Evolutionary conservation across 306 rosid genomes (phyloP).

Genomic region (Vicia faba): DNA sequence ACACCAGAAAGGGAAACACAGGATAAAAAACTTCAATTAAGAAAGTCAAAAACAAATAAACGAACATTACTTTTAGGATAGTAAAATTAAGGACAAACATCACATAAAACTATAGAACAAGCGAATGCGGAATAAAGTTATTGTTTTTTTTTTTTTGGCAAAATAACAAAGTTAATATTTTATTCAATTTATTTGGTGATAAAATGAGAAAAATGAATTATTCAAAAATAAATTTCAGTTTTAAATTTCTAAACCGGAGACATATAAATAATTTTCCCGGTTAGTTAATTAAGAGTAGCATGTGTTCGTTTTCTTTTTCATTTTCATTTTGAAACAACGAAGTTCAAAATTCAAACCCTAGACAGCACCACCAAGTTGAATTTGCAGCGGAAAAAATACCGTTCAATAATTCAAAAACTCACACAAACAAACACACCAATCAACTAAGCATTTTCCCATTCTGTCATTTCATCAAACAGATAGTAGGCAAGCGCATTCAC

Average conservation of each 20-base stretch:
- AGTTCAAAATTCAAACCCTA: slow-evolving; percentile 34
- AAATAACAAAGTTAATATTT: too few species aligned
- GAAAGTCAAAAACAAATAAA: too few species aligned
- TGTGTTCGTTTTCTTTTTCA: neutral
- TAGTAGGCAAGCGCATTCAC: neutral
- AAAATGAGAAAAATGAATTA: too few species aligned
- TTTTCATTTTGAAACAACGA: neutral
- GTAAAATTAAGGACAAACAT: too few species aligned
- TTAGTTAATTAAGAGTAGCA: neutral
- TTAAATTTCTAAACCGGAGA: neutral
- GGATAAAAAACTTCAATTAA: too few species aligned
- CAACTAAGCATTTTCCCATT: slow-evolving; percentile 27
- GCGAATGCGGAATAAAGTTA: too few species aligned
- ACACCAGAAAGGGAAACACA: too few species aligned
- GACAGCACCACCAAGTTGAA: neutral
- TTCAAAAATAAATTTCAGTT: neutral
- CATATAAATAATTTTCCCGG: slow-evolving; percentile 12
- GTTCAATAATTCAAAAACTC: neutral
- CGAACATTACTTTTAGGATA: too few species aligned
- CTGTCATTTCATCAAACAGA: slow-evolving; percentile 18
- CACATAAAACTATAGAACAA: too few species aligned
- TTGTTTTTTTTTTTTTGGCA: too few species aligned
- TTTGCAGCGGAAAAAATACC: neutral
- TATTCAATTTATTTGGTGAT: too few species aligned
- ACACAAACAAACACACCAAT: neutral